Percentiles rank a stretch among this genome's conserved stretches.
Evolutionary conservation across 768 basidiomycete genomes (phyloP).

Genomic region (Lactifluus rugatus): DNA sequence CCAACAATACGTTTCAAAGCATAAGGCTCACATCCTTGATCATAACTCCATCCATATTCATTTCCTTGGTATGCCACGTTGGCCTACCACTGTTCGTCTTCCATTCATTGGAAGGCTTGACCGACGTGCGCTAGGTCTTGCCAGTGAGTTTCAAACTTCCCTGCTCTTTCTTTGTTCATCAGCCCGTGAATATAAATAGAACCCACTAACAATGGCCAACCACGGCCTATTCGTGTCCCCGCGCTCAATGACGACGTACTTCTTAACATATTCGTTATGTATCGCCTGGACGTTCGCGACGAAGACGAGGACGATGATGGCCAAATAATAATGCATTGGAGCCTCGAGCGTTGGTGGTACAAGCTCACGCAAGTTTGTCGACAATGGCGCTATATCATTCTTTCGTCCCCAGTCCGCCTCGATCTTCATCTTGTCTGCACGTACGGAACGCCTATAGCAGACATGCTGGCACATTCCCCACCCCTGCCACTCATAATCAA

Average conservation of each 20-base stretch:
- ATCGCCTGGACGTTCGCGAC: constrained; percentile 17
- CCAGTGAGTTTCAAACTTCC: neutral
- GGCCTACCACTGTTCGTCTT: neutral
- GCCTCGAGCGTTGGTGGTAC: neutral
- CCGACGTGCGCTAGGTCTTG: neutral
- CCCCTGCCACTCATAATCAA: neutral
- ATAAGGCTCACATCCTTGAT: too few relatives aligned
- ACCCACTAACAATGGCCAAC: neutral
- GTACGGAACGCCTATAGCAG: neutral
- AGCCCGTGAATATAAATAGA: neutral
- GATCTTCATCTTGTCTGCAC: neutral
- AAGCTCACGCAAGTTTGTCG: neutral
- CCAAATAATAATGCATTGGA: neutral
- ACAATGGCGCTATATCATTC: neutral
- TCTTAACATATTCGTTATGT: neutral
- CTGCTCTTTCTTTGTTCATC: neutral
- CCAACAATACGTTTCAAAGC: too few relatives aligned
- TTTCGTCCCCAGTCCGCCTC: neutral
- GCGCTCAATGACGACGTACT: neutral
- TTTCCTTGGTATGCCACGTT: neutral
- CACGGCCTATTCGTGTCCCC: neutral
- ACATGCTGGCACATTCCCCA: neutral
- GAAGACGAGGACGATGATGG: neutral
- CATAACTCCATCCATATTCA: neutral
- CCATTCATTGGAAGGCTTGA: neutral